phyloP scores from a whole-genome alignment of 352 stramenopile genomes.

The Phytophthora tentaculata region DNA sequence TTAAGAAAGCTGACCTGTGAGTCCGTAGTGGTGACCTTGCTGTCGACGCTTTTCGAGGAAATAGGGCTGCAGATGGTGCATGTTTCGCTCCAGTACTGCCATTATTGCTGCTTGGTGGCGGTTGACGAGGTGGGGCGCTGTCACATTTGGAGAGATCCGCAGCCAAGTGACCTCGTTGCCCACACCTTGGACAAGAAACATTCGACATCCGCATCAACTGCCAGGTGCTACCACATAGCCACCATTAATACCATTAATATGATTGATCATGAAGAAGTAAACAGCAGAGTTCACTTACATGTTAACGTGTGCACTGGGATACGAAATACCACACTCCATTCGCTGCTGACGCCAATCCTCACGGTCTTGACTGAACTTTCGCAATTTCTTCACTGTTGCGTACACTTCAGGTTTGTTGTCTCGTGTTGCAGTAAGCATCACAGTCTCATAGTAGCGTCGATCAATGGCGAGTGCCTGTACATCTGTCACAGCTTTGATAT shows the following conservation, averaged over 20 bases:
- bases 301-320: slow-evolving; percentile 71
- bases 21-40: slow-evolving; percentile 9
- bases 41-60: slow-evolving; percentile 23
- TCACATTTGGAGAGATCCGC: slow-evolving; percentile 57
- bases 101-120: slow-evolving; percentile 22
- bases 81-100: slow-evolving; percentile 12
- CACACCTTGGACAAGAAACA: slow-evolving; percentile 63
- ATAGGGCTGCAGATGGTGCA: slow-evolving; percentile 1
- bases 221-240: slow-evolving; percentile 53
- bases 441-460: slow-evolving; percentile 64
- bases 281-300: slow-evolving; percentile 49
- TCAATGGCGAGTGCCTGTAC: slow-evolving; percentile 71
- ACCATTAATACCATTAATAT: background rate
- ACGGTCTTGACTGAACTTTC: slow-evolving; percentile 54
- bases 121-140: slow-evolving; percentile 21
- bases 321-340: slow-evolving; percentile 69
- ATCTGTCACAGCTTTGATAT: slow-evolving; percentile 73
- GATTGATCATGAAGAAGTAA: background rate
- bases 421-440: slow-evolving; percentile 53
- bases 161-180: slow-evolving; percentile 57
- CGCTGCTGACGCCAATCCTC: slow-evolving; percentile 80
- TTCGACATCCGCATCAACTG: slow-evolving; percentile 83
- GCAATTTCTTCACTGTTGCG: slow-evolving; percentile 50
- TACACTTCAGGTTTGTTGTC: slow-evolving; percentile 51
- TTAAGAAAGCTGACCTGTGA: slow-evolving; percentile 8